Evolutionary conservation across 495 filamentous ascomycete genomes (phyloP).

Genomic region (Talaromyces stipitatus): DNA sequence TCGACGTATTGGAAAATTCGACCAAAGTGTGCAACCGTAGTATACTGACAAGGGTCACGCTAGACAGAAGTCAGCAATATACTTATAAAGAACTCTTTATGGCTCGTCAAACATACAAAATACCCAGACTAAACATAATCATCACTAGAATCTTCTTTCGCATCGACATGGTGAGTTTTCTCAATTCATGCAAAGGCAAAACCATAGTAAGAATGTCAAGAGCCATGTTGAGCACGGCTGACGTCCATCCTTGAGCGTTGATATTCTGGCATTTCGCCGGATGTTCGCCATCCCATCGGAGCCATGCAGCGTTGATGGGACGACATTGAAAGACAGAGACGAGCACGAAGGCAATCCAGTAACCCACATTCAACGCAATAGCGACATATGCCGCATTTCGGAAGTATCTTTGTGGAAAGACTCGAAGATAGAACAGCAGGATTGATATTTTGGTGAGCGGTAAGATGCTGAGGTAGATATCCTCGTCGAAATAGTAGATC

Average conservation of each 20-base stretch:
- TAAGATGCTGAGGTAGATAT: constrained; percentile 26
- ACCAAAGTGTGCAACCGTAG: constrained; percentile 25
- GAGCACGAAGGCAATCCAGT: constrained; percentile 31
- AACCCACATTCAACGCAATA: constrained; percentile 28
- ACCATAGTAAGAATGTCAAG: constrained; percentile 40
- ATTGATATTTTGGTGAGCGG: constrained; percentile 33
- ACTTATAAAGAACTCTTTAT: not conserved
- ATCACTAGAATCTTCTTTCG: constrained; percentile 25
- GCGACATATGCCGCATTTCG: constrained; percentile 20
- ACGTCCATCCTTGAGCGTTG: constrained; percentile 31
- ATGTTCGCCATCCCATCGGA: constrained; percentile 28
- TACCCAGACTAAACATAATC: constrained; percentile 28
- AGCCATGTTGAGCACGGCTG: constrained; percentile 36
- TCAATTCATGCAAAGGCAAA: constrained; percentile 30
- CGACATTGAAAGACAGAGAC: constrained; percentile 34
- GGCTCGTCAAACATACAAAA: constrained; percentile 23
- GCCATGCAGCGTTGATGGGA: constrained; percentile 34
- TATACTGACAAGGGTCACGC: constrained; percentile 29
- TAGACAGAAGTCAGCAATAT: not conserved
- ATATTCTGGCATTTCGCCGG: constrained; percentile 32
- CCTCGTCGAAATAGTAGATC: constrained; percentile 24
- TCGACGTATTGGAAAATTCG: constrained; percentile 20
- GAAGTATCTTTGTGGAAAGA: constrained; percentile 29
- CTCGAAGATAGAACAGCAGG: constrained; percentile 31
- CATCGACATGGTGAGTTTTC: constrained; percentile 20